A percentile compares a stretch with the other conserved stretches of the same genome.
Conservation (phyloP, 495 filamentous ascomycete species). For the Neurospora sp. region DNA sequence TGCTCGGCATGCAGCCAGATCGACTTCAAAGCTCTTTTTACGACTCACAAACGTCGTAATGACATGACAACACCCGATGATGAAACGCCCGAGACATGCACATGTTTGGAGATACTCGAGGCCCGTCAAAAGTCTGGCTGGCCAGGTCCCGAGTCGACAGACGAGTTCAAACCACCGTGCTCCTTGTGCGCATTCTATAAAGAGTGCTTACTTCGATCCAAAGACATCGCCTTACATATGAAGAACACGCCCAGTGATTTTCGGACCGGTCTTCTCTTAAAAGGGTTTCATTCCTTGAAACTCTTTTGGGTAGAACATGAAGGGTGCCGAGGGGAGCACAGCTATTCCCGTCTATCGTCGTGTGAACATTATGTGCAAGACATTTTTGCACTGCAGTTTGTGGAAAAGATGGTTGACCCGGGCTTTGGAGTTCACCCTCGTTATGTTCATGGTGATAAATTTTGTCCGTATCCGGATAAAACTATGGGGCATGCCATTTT, state of each 20-base stretch:
- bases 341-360: not conserved
- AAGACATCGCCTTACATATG: not conserved
- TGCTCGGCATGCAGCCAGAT: not conserved
- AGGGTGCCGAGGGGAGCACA: too few species aligned
- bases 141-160: not conserved
- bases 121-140: not conserved
- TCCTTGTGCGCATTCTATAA: not conserved
- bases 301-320: not conserved
- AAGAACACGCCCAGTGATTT: too few species aligned
- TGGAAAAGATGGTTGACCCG: too few species aligned
- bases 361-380: not conserved
- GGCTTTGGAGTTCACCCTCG: too few species aligned
- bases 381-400: not conserved
- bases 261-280: rapidly evolving
- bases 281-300: not conserved
- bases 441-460: not conserved
- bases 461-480: too few species aligned
- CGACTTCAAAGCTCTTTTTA: not conserved
- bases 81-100: not conserved
- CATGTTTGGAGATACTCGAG: not conserved
- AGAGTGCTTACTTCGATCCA: not conserved
- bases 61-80: too few species aligned
- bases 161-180: not conserved
- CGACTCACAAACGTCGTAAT: not conserved
- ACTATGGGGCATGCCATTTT: not conserved